Percentiles rank a stretch among this genome's conserved stretches.
Conservation (phyloP, 768 basidiomycete species). For the Leccinum truebloodii region DNA sequence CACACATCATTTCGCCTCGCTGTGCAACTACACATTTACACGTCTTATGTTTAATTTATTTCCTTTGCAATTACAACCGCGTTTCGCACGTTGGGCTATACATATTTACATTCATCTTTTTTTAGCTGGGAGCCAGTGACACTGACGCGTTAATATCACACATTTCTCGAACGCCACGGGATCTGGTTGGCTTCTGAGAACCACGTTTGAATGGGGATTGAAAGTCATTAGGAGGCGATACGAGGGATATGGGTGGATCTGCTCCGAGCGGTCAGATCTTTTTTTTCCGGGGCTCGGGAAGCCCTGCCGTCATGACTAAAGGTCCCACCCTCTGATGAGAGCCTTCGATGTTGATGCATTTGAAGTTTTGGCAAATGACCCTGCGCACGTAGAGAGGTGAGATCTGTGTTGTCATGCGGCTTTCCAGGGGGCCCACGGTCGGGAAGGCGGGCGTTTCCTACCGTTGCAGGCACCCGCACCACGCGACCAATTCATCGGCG, state of each 20-base stretch:
- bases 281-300: constrained; percentile 1
- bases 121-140: constrained; percentile 10
- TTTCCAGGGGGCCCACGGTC: not conserved
- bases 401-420: constrained; percentile 9
- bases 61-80: constrained; percentile 5
- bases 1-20: constrained; percentile 2
- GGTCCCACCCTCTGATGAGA: constrained; percentile 3
- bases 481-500: not conserved
- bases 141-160: constrained; percentile 8
- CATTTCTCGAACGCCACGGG: not conserved
- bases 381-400: constrained; percentile 25
- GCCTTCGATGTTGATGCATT: not conserved
- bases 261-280: constrained; percentile 2
- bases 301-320: not conserved
- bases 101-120: not conserved
- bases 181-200: not conserved
- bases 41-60: constrained; percentile 4
- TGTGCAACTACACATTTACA: constrained; percentile 15
- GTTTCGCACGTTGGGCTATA: constrained; percentile 5
- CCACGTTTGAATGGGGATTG: constrained; percentile 18
- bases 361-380: not conserved
- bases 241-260: not conserved
- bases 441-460: not conserved
- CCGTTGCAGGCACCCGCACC: constrained; percentile 18
- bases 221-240: constrained; percentile 1